Conservation (phyloP, 257 asterid genomes). For the Euphrasia confusa region DNA sequence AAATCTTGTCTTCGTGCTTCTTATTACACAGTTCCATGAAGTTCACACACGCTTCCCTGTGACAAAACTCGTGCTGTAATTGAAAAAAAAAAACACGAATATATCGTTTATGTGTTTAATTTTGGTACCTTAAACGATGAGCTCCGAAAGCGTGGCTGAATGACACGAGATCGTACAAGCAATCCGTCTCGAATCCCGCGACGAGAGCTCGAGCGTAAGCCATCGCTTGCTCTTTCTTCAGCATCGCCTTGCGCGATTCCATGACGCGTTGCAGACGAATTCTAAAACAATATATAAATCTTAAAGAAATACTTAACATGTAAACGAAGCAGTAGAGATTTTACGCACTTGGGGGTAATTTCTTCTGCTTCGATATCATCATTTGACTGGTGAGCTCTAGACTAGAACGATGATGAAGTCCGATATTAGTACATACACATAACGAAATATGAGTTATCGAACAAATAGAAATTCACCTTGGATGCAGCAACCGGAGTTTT, state of each 20-base stretch:
- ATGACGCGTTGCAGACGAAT: constrained; percentile 62
- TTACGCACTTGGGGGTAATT: constrained; percentile 44
- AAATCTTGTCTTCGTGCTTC: constrained; percentile 59
- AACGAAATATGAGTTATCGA: constrained; percentile 12
- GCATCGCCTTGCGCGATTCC: constrained; percentile 68
- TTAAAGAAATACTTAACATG: background rate
- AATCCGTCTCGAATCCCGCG: constrained; percentile 64
- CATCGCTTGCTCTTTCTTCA: constrained; percentile 86
- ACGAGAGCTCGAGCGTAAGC: constrained; percentile 89
- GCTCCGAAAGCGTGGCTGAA: constrained; percentile 83
- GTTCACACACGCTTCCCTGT: constrained; percentile 66
- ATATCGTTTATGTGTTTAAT: no score
- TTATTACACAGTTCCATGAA: constrained; percentile 64
- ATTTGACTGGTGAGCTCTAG: constrained; percentile 33
- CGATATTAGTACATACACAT: background rate
- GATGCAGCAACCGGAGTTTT: background rate
- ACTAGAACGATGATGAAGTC: constrained; percentile 22
- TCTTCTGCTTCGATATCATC: constrained; percentile 44
- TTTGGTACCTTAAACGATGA: constrained; percentile 67
- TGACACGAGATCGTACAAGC: constrained; percentile 54
- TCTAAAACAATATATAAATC: constrained; percentile 27
- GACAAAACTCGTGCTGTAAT: background rate
- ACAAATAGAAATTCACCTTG: constrained; percentile 35
- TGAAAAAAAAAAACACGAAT: no score
- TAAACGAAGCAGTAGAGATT: constrained; percentile 21